Base-by-base conservation (phyloP, 1,139 yeast genomes). In the Kurtzmaniella quercitrusa region DNA sequence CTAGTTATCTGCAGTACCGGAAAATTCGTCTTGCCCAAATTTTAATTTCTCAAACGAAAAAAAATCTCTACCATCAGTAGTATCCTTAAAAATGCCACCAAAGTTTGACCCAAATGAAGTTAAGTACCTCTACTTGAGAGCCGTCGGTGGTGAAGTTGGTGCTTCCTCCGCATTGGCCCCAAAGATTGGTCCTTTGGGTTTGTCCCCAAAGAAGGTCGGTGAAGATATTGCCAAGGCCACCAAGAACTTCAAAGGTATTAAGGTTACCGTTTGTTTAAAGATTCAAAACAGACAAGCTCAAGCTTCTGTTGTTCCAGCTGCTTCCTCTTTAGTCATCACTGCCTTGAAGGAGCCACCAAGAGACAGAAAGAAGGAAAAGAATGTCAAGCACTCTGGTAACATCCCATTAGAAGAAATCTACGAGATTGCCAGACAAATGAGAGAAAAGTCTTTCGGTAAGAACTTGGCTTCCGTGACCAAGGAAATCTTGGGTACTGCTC, bases 91-190 rank as follows among this genome's bases (percentile, higher is more conserved):
- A 54, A 86, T 86, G 95, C 95, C 95, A 79, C 94, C 95, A 82
- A 88, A 93, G 83, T 82, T 91, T 81, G 98, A 93, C 78, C 99
- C 99, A 72, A 78, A 64, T 81, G 98, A 93, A 87, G 96, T 93
- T 73, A 91, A 91, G 79, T 89, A 80, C 87, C 82, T 93, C 80
- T 93, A 91, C 90, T 82, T 93, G 77, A 89, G 98, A 87, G 98
- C 98, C 77, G 95, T 91, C 63, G 99, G 98, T 86, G 98, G 99
- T 83, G 99, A 93, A 83, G 95, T 94, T 67, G 98, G 98, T 82
- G 96, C 98, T 69, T 91, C 98, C 56, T 88, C 98, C 60, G 96
- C 98, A 59, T 87, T 94, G 69, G 98, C 98, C 65, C 98, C 98
- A 73, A 93, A 93, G 90, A 93, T 93, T 71, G 99, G 99, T 87